Base-by-base conservation (phyloP, 495 filamentous ascomycete species). In the Glonium stellatum region DNA sequence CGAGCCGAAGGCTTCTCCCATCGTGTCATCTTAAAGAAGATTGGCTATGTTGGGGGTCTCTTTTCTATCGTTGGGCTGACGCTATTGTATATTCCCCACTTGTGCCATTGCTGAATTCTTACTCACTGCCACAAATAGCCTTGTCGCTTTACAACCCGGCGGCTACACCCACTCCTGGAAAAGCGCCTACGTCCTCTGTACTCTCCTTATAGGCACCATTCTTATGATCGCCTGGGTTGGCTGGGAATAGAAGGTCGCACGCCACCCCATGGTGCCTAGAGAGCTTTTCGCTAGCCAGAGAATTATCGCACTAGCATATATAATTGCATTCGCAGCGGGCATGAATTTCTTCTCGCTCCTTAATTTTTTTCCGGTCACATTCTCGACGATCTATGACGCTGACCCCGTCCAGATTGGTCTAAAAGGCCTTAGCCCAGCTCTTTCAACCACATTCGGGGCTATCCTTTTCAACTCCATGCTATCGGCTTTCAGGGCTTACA, bases 221-320 rank as follows among this genome's bases (percentile, higher is more conserved):
- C 78, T 79, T 13, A 78, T 81, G 57, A 73, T 58, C 8, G 57
- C 86, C 37, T 93, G 90, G 67, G 71, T 82, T 63, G 23, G 87
- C 1, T 78, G 81, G 65, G 89, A 93, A 69, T 83, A 77, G 80
- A 86, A 84, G 65, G 53, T 90, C 6, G 89, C 90, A 60, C 78
- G 81, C 34, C 84, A 85, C 63, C 89, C 90, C 1, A 79, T 95
- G 55, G 88, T 92, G 61, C 90, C 90, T 0, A 65, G 86, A 34
- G 79, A 80, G 0, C 74, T 95, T 2, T 71, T 71, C 63, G 54
- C 37, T 19, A 65, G 65, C 37, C 69, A 70, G 39, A 50, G 65
- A 19, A 67, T 70, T 31, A 67, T 70, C 36, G 61, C 48, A 2
- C 54, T 71, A 5, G 58, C 58, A 31, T 70, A 64, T 42, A 53